Conservation (phyloP, 2,329 filamentous ascomycete species). For the Pestalotiopsis sp. region DNA sequence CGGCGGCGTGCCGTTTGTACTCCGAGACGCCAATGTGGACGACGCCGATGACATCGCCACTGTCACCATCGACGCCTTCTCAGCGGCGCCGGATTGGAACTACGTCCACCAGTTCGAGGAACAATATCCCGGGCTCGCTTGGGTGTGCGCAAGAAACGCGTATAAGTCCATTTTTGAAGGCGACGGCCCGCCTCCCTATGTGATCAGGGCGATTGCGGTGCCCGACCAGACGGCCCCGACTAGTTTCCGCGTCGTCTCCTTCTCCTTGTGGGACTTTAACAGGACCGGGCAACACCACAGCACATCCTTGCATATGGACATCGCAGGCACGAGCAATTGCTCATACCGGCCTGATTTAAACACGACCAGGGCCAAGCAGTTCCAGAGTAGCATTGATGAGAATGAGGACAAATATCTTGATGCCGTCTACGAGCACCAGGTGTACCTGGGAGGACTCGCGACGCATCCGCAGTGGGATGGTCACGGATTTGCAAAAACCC, state of each 20-base stretch:
- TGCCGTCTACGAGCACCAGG: conserved; percentile 1
- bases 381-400: background rate
- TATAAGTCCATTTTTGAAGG: background rate
- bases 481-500: conserved; percentile 3
- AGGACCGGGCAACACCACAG: background rate
- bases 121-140: background rate
- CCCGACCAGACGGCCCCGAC: background rate
- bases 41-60: conserved; percentile 8
- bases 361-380: background rate
- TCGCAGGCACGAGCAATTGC: background rate
- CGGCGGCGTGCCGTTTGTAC: background rate
- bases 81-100: background rate
- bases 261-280: conserved; percentile 2
- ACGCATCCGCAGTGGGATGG: conserved; percentile 13
- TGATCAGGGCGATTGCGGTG: conserved; percentile 5
- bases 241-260: background rate
- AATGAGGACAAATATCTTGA: conserved; percentile 3
- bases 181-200: background rate
- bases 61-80: conserved; percentile 7
- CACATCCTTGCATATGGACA: background rate
- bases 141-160: background rate
- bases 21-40: background rate
- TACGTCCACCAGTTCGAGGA: conserved; percentile 10
- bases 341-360: background rate
- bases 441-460: background rate